These are phyloP conservation scores for Calocybe indica DNA, from an alignment of 768 basidiomycete genomes.

Conservation along the genomic window DNA sequence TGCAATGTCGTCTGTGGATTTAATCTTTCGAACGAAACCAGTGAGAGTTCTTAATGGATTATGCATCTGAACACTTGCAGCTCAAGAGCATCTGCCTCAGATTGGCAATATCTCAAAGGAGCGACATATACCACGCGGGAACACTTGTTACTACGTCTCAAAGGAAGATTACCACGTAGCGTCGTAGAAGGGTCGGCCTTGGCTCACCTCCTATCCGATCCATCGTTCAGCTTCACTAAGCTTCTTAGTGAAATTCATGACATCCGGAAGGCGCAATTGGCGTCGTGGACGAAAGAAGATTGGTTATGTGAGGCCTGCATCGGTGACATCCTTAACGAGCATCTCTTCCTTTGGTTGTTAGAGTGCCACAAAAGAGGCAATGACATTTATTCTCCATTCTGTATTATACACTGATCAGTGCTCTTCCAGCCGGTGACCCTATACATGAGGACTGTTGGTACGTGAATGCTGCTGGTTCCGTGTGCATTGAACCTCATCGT, in stretches of 20 bases:
- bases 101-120: conserved; percentile 12
- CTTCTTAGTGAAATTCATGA: conserved; percentile 11
- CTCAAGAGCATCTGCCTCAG: conserved; percentile 1
- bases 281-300: conserved; percentile 20
- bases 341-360: conserved; percentile 22
- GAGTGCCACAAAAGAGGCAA: conserved; percentile 14
- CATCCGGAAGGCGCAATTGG: conserved; percentile 7
- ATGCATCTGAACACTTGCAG: background rate
- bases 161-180: conserved; percentile 6
- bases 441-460: conserved; percentile 22
- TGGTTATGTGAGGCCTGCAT: conserved; percentile 26
- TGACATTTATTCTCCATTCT: background rate
- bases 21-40: conserved; percentile 12
- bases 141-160: background rate
- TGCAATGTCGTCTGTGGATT: conserved; percentile 10
- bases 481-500: background rate
- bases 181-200: background rate
- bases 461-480: background rate
- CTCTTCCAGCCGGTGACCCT: conserved; percentile 6
- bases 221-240: conserved; percentile 2
- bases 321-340: conserved; percentile 13
- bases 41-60: conserved; percentile 2
- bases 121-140: background rate
- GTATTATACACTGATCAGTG: background rate
- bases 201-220: background rate